Evolutionary conservation across 2,329 filamentous ascomycete genomes (phyloP).

Genomic region (Oidium heveae): DNA sequence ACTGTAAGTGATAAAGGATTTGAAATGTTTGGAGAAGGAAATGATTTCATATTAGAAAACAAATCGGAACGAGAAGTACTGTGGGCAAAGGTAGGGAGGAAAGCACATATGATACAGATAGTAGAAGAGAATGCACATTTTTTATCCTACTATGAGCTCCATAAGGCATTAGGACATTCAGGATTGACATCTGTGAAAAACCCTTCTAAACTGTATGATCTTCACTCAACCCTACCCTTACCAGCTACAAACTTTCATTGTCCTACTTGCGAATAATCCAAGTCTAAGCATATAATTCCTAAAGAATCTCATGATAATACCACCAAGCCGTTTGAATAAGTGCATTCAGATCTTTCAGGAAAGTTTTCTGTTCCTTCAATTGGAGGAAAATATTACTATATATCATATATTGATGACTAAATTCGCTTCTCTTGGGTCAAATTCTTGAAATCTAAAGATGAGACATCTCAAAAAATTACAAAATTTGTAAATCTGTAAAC

Average conservation of each 20-base stretch:
- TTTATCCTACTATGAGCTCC: background rate
- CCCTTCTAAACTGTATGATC: background rate
- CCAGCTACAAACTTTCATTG: background rate
- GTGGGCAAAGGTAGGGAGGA: background rate
- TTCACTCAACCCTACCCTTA: background rate
- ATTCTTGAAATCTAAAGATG: background rate
- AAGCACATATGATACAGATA: background rate
- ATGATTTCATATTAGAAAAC: background rate
- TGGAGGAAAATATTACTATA: background rate
- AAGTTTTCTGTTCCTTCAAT: background rate
- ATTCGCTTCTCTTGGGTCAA: background rate
- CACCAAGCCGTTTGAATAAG: background rate
- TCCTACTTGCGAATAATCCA: background rate
- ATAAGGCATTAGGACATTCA: background rate
- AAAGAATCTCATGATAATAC: background rate
- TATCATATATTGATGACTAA: background rate
- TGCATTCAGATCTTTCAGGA: constrained; percentile 1
- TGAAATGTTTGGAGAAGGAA: background rate
- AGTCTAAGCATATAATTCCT: background rate
- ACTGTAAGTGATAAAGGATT: background rate
- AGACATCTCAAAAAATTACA: background rate
- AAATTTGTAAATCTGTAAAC: background rate
- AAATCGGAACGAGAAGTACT: too few species aligned
- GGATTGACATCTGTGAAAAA: background rate
- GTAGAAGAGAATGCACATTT: background rate